Base-by-base conservation (phyloP, 768 basidiomycete genomes). In the Cyclocybe cylindracea region DNA sequence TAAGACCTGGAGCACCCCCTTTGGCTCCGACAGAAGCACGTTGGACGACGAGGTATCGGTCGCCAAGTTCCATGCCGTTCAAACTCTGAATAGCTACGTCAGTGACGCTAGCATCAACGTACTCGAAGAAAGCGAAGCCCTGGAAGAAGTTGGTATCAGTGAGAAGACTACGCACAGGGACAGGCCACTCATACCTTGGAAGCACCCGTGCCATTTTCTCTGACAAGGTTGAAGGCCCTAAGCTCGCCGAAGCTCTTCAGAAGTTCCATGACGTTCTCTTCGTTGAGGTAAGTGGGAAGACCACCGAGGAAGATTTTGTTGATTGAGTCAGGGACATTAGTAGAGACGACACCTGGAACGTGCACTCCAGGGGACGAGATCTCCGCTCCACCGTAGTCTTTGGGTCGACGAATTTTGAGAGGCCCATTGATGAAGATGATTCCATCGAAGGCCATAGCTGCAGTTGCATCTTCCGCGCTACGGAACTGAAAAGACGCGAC, bases 101-200 rank as follows among this genome's bases (percentile, higher is more conserved):
- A 53, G 97, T 99, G 51, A 94, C 86, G 44, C 68, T 70, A 11
- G 84, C 73, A 65, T 99, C 97, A 55, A 91, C 87, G 70, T 98
- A 99, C 79, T 99, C 97, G 74, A 94, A 96, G 79, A 99, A 98
- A 3, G 97, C 97, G 70, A 97, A 99, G 61, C 97, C 97, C 96
- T 98, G 61, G 3, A 44, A 54, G 40, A 50, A 10, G 51, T 59
- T 44, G 48, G 50, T n/a, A 37, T 19, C 10, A 33, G 19, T 24
- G 9, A 49, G 19, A 34, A 42, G 6, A 32, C 18, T 45, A 40
- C n/a, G 35, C 36, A 44, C 44, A 39, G 18, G 39, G 35, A 29
- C 35, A 55, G 42, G 9, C 39, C 18, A 18, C 24, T 39, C 72
- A 44, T 54, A 89, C 95, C 80, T 98, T 98, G 7, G 92, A 96